Conservation (phyloP, 305 asterid species). For the Fraxinus xanthoxyloides region DNA sequence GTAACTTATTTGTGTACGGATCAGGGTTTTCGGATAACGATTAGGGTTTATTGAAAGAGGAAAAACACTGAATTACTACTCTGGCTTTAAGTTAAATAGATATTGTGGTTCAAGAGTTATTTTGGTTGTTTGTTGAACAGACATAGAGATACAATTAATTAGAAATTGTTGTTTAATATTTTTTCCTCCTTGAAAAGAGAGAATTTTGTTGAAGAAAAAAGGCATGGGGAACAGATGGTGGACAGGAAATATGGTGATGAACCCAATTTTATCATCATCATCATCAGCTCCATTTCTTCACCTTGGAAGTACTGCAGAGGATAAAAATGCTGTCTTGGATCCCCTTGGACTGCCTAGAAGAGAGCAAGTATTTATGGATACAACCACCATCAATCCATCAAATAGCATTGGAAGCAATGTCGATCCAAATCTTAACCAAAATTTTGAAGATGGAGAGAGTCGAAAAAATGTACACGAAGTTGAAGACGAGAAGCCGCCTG, state of each 20-base stretch:
- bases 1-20: background rate
- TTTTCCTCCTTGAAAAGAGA: slow-evolving; percentile 19
- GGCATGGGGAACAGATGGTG: slow-evolving; percentile 66
- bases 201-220: slow-evolving; percentile 8
- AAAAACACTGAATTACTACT: background rate
- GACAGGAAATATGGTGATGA: slow-evolving; percentile 47
- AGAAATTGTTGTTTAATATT: background rate
- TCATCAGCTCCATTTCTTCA: slow-evolving; percentile 40
- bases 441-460: slow-evolving; percentile 28
- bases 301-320: slow-evolving; percentile 36
- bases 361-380: slow-evolving; percentile 31
- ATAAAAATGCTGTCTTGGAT: slow-evolving; percentile 31
- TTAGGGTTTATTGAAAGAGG: slow-evolving; percentile 5
- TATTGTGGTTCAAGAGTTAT: slow-evolving; percentile 7
- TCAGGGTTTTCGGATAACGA: background rate
- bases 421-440: slow-evolving; percentile 28
- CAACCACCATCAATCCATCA: slow-evolving; percentile 18
- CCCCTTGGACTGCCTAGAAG: slow-evolving; percentile 15
- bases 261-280: slow-evolving; percentile 32
- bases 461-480: slow-evolving; percentile 19
- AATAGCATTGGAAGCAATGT: slow-evolving; percentile 41
- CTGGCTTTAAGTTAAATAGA: background rate
- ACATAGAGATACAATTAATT: slow-evolving; percentile 8
- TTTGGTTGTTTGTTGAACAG: slow-evolving; percentile 22
- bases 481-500: slow-evolving; percentile 36